Percentiles rank a stretch among this genome's conserved stretches.
Evolutionary conservation across 768 basidiomycete genomes (phyloP).

Genomic region (Lepiota brunneoincarnata): DNA sequence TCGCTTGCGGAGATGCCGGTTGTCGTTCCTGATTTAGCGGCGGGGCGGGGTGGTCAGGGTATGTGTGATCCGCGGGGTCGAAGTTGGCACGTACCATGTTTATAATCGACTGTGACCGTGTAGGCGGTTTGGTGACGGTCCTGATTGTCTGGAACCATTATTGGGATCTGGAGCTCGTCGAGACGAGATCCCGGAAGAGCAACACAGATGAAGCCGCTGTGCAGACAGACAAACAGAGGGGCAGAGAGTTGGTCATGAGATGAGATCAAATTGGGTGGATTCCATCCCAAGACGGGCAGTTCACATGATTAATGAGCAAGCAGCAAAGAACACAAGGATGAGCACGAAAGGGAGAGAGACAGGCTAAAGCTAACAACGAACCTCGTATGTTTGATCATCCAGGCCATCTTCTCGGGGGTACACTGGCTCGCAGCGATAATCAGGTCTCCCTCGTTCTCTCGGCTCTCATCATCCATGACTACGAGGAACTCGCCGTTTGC

Average conservation of each 20-base stretch:
- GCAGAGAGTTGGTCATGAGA: not conserved
- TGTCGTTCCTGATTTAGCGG: slow-evolving; percentile 62
- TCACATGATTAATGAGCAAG: slow-evolving; percentile 3
- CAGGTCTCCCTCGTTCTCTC: slow-evolving; percentile 98
- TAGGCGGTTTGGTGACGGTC: slow-evolving; percentile 94
- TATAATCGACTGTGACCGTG: slow-evolving; percentile 93
- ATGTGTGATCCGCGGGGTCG: slow-evolving; percentile 4
- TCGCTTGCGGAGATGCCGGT: slow-evolving; percentile 98
- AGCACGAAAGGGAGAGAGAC: not conserved
- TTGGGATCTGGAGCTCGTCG: slow-evolving; percentile 75
- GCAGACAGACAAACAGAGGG: no score
- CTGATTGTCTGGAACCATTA: slow-evolving; percentile 92
- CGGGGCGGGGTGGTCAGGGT: slow-evolving; percentile 13
- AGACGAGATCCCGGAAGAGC: slow-evolving; percentile 77
- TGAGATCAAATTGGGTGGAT: not conserved
- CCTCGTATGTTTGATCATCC: slow-evolving; percentile 98
- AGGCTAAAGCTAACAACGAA: slow-evolving; percentile 29
- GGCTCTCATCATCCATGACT: slow-evolving; percentile 94
- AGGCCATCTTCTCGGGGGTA: slow-evolving; percentile 97
- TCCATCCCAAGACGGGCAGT: no score
- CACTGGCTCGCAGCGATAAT: slow-evolving; percentile 83
- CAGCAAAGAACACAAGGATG: not conserved
- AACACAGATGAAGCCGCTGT: slow-evolving; percentile 92
- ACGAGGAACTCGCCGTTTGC: slow-evolving; percentile 85
- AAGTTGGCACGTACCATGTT: slow-evolving; percentile 55